Conservation (phyloP, 306 rosid species). For the Dryas drummondii region DNA sequence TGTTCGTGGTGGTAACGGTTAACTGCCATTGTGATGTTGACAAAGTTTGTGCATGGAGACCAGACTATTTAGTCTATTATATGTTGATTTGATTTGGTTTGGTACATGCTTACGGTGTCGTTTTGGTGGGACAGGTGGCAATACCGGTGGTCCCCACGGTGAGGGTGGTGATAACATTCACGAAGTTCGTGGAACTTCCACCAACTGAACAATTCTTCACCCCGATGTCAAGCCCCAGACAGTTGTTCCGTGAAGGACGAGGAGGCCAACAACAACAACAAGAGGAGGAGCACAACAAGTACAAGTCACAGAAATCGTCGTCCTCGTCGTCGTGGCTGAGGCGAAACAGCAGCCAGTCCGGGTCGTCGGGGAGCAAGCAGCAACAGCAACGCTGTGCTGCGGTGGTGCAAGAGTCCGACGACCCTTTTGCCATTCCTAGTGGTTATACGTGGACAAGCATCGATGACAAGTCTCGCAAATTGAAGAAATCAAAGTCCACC, state of each 20-base stretch:
- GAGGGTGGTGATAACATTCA: slow-evolving; percentile 91
- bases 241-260: slow-evolving; percentile 40
- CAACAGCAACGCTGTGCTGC: slow-evolving; percentile 25
- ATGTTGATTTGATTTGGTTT: background rate
- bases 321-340: slow-evolving; percentile 57
- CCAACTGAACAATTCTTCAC: slow-evolving; percentile 79
- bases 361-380: slow-evolving; percentile 38
- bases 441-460: slow-evolving; percentile 71
- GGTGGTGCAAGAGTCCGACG: slow-evolving; percentile 43
- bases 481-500: slow-evolving; percentile 69
- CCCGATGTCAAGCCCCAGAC: slow-evolving; percentile 79
- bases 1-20: background rate
- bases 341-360: slow-evolving; percentile 54
- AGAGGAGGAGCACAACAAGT: slow-evolving; percentile 33
- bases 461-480: slow-evolving; percentile 58
- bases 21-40: background rate
- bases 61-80: no score
- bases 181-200: slow-evolving; percentile 84
- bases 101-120: background rate
- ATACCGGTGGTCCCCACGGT: slow-evolving; percentile 97
- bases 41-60: no score
- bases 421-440: slow-evolving; percentile 84
- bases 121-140: slow-evolving; percentile 61
- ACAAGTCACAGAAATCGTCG: slow-evolving; percentile 32
- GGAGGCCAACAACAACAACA: slow-evolving; percentile 10